phyloP scores from a whole-genome alignment of 2,329 filamentous ascomycete genomes.

The Chrysoporthe deuterocubensis region DNA sequence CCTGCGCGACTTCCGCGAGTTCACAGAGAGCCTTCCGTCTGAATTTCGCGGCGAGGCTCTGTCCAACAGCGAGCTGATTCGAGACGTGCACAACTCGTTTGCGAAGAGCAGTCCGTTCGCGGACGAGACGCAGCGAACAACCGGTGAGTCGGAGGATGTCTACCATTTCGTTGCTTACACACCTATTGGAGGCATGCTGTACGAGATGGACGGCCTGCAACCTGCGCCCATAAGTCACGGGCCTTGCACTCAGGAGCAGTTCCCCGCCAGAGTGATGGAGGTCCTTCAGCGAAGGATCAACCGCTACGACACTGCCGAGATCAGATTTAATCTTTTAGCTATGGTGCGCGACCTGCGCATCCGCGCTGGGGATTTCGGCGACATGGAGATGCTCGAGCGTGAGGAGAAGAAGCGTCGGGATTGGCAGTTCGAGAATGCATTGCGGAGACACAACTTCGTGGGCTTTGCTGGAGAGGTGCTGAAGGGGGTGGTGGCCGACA shows the following conservation, averaged over 20 bases:
- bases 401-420: conserved; percentile 83
- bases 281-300: conserved; percentile 83
- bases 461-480: conserved; percentile 90
- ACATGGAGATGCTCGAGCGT: conserved; percentile 74
- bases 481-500: conserved; percentile 79
- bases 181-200: conserved; percentile 75
- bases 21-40: conserved; percentile 80
- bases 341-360: conserved; percentile 84
- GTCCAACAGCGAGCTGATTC: conserved; percentile 69
- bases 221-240: conserved; percentile 92
- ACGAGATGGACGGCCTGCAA: conserved; percentile 95
- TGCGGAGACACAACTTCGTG: conserved; percentile 93
- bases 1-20: conserved; percentile 81
- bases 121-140: conserved; percentile 80
- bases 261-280: conserved; percentile 80
- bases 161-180: conserved; percentile 99
- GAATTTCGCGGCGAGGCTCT: conserved; percentile 68
- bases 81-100: conserved; percentile 87
- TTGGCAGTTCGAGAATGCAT: conserved; percentile 94
- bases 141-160: conserved; percentile 78
- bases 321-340: conserved; percentile 93
- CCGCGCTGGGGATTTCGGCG: conserved; percentile 79
- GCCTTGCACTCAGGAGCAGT: conserved; percentile 68
- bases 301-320: conserved; percentile 84
- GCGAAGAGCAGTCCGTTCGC: conserved; percentile 87